Conservation (phyloP, 345 rosid species). For the Citrus reticulata region DNA sequence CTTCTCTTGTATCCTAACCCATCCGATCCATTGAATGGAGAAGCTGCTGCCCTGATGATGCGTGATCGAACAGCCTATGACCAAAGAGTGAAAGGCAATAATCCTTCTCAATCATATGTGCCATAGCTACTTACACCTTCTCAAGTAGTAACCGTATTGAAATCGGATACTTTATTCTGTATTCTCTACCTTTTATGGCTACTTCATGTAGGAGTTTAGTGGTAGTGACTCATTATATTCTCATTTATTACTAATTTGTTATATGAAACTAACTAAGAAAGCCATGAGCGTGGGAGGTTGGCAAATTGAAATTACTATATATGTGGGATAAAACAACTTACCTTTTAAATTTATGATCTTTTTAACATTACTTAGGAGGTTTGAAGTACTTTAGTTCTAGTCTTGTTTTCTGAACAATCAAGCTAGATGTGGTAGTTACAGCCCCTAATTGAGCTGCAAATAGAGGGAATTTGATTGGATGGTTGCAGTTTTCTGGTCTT, state of each 20-base stretch:
- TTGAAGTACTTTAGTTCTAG: neutral
- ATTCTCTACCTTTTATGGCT: neutral
- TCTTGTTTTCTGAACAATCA: neutral
- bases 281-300: neutral
- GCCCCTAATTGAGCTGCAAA: neutral
- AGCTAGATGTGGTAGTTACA: neutral
- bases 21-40: conserved; percentile 94
- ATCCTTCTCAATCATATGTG: neutral
- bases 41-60: conserved; percentile 96
- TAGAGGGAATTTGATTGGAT: neutral
- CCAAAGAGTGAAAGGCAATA: conserved; percentile 77
- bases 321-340: neutral
- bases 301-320: neutral
- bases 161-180: neutral
- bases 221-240: neutral
- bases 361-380: neutral
- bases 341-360: neutral
- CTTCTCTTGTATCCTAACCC: conserved; percentile 97
- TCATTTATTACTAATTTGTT: neutral
- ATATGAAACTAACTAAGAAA: neutral
- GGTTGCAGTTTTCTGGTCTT: neutral
- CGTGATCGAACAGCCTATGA: conserved; percentile 85
- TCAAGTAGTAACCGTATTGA: neutral
- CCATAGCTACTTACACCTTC: neutral
- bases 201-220: neutral